Evolutionary conservation across 2,329 filamentous ascomycete genomes (phyloP).

Genomic region (Ophiocordyceps unilateralis): DNA sequence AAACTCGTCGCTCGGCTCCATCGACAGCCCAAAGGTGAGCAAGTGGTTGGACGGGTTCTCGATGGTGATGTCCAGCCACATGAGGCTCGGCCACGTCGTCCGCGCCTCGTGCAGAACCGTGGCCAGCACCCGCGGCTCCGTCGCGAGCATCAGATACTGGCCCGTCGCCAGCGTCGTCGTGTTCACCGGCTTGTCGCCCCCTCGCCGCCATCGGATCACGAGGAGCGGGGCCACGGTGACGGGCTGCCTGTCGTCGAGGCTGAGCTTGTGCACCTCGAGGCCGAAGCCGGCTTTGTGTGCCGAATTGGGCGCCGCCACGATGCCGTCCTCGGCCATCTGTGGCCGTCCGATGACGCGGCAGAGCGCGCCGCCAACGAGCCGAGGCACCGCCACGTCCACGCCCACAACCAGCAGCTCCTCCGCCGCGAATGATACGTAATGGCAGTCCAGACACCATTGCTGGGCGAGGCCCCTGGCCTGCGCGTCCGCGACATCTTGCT

Average conservation of each 20-base stretch:
- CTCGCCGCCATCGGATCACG: constrained; percentile 59
- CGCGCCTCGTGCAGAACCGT: constrained; percentile 27
- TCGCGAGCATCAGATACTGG: constrained; percentile 61
- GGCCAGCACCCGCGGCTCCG: constrained; percentile 72
- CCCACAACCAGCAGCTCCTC: constrained; percentile 49
- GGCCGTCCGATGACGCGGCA: constrained; percentile 30
- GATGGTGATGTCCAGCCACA: constrained; percentile 44
- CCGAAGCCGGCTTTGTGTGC: constrained; percentile 58
- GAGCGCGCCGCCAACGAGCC: constrained; percentile 42
- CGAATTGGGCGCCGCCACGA: constrained; percentile 43
- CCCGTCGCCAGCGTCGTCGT: constrained; percentile 60
- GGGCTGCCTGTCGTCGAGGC: constrained; percentile 66
- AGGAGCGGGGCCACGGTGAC: constrained; percentile 60
- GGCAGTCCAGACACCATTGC: constrained; percentile 61
- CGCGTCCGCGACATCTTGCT: constrained; percentile 7
- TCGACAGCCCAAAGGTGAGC: constrained; percentile 75
- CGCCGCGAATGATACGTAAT: constrained; percentile 59
- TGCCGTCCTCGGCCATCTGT: constrained; percentile 21
- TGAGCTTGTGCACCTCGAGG: constrained; percentile 56
- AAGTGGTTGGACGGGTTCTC: constrained; percentile 94
- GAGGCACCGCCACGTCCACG: constrained; percentile 43
- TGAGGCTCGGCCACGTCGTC: constrained; percentile 14
- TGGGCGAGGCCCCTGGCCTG: constrained; percentile 50
- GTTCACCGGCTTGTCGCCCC: constrained; percentile 23
- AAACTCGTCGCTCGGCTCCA: constrained; percentile 87